Base-by-base conservation (phyloP, 1,139 yeast species). In the Hyphopichia khmerensis region DNA sequence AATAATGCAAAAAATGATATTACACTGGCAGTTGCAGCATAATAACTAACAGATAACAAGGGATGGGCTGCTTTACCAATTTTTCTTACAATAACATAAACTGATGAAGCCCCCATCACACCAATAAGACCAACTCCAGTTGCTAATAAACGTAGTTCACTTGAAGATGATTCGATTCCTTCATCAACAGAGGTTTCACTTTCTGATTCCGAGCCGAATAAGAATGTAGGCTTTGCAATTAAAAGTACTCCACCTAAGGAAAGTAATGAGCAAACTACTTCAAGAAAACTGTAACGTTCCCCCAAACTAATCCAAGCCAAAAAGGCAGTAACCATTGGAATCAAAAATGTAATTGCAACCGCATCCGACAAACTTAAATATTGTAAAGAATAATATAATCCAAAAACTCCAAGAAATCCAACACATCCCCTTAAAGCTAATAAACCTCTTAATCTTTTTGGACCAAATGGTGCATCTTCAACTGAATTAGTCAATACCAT, bases 21-120 rank as follows among this genome's bases (percentile, higher is more conserved):
- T 2, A 84, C 51, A 17, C 79, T 68, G 15, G 87, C 77, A 44
- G 78, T 69, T 35, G 83, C 64, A 0, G 96, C 81, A 64, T 85
- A 88, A 58, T 84, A 85, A 46, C 88, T 78, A 3, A 89, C 96
- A 13, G 89, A 82, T 33, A 89, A 62, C 27, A 89, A 69, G 0
- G 96, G 90, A 60, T 89, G 96, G 6, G 90, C 93, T 35, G 79
- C 66, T 48, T 76, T 79, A 17, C 96, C 96, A 35, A 90, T 86
- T 50, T 79, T 80, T 33, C 96, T 69, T 43, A 90, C 77, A 9
- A 84, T 68, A 36, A 89, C 83, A 66, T 82, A 85, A 4, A 89
- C 95, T 4, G 72, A 59, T 21, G 87, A 79, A 0, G 89, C 87
- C 2, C 91, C 91, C 30, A 79, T 54, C 1, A 86, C 88, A 1